Base-by-base conservation (phyloP, 2,329 filamentous ascomycete species). In the Aspergillus pseudoglaucus region DNA sequence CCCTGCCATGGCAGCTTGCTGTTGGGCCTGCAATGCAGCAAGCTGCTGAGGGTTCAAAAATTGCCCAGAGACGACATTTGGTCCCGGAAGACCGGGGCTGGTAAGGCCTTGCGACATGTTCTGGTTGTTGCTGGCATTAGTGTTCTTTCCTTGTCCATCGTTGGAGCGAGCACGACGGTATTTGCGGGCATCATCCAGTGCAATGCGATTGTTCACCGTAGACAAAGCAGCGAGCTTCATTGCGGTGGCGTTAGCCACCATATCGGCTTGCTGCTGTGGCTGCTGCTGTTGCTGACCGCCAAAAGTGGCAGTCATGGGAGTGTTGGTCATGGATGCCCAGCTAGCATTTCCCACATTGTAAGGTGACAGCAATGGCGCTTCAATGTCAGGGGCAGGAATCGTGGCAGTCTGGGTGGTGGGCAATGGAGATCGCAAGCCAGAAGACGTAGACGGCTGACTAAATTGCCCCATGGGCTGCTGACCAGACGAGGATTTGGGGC, bases 271-370 rank as follows among this genome's bases (percentile, higher is more conserved):
- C 47, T 57, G 55, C 32, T 58, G 60, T 38, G 59, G 52, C 15
- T 55, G 59, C 44, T 54, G 58, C 42, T 64, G 60, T 58, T 75
- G 77, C 51, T 77, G 71, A 25, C 69, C 68, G 54, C 79, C 85
- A 69, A 97, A 98, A 56, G 84, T 91, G 37, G 88, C 75, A 4
- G 91, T 88, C 87, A 97, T 94, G 2, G 93, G 93, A 2, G 93
- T 98, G 72, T 95, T 97, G 54, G 94, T 85, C 87, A 96, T 95
- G 7, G 93, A 97, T 20, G 93, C 93, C 93, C 93, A 98, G 75
- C 93, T 97, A 48, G 88, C 89, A 65, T 89, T 89, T 45, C 85
- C 80, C 32, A 85, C 77, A 52, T 81, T 83, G 62, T 83, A 76
- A 0, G 93, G 93, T 15, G 93, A 97, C 49, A 98, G 76, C 53